Base-by-base conservation (phyloP, 2,329 filamentous ascomycete species). In the Canariomyces notabilis region DNA sequence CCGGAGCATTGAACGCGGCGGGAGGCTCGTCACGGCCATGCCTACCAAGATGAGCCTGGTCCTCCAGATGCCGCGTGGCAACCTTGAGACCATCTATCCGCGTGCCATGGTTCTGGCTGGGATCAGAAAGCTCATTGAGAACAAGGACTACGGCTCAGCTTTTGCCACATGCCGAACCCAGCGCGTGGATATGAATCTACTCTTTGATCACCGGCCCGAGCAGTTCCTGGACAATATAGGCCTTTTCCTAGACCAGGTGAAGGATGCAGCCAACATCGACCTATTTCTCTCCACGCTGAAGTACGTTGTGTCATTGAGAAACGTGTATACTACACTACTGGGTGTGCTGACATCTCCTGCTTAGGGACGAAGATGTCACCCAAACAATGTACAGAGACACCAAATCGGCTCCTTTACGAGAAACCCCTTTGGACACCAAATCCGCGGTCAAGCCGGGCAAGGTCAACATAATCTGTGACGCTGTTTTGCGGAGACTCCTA, bases 171-270 rank as follows among this genome's bases (percentile, higher is more conserved):
- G 93, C 63, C 82, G 93, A 41, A 91, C 83, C 18, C 94, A 98
- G 63, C 81, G 94, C 56, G 93, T 98, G 1, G 93, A 98, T 61
- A 90, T 97, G 85, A 98, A 98, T 61, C 91, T 98, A 51, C 72
- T 98, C 2, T 91, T 95, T 60, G 93, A 98, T 61, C 88, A 97
- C 66, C 82, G 82, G n/a, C 89, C 91, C 0, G 75, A 82, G 31
- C 87, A 94, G 56, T 96, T 98, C 62, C 75, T 96, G 63, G 70
- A 76, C 4, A 87, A 83, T 54, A 78, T 95, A 9, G 73, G 75
- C 0, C 66, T 87, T 1, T 95, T 98, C 59, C 73, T 97, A 23
- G 82, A 89, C 15, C 90, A 98, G 63, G 74, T 98, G 33, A 82
- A 84, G 57, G 89, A 87, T 53, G 74, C 86, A 11, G 79, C 89